A percentile compares a stretch with the other conserved stretches of the same genome.
phyloP scores from a whole-genome alignment of 106 monocot species.

The Alisma plantagoaquatica region DNA sequence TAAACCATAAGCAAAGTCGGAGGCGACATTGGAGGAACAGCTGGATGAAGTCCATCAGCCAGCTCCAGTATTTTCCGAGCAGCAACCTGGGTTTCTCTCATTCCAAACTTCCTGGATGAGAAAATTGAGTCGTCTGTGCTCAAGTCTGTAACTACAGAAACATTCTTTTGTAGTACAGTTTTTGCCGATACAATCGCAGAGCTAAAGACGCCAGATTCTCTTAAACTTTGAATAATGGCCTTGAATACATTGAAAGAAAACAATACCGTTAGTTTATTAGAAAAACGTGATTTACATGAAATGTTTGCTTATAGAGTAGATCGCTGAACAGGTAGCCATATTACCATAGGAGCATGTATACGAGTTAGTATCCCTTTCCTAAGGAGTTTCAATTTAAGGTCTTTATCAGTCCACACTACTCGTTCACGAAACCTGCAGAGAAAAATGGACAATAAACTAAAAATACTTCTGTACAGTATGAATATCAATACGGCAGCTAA shows the following conservation, averaged over 20 bases:
- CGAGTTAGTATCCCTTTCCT: background rate
- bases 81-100: background rate
- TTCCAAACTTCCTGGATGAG: too few relatives aligned
- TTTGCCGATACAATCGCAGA: slow-evolving; percentile 45
- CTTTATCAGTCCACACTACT: too few relatives aligned
- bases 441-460: too few relatives aligned
- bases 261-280: too few relatives aligned
- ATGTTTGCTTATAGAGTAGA: background rate
- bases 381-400: too few relatives aligned
- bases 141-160: background rate
- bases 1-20: too few relatives aligned
- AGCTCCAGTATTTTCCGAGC: slow-evolving; percentile 1
- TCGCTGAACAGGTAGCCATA: background rate
- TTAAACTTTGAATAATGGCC: too few relatives aligned
- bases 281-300: too few relatives aligned
- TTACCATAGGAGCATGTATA: too few relatives aligned
- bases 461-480: slow-evolving; percentile 58
- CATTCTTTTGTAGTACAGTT: background rate
- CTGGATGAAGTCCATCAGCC: background rate
- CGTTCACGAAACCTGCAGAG: too few relatives aligned
- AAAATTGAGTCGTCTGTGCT: background rate
- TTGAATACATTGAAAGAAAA: slow-evolving; percentile 59
- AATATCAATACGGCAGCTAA: too few relatives aligned
- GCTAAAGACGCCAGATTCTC: slow-evolving; percentile 67
- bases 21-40: slow-evolving; percentile 6